A percentile compares a stretch with the other conserved stretches of the same genome.
Evolutionary conservation across 352 stramenopile genomes (phyloP).

Genomic region (Phytopythium sindhum): DNA sequence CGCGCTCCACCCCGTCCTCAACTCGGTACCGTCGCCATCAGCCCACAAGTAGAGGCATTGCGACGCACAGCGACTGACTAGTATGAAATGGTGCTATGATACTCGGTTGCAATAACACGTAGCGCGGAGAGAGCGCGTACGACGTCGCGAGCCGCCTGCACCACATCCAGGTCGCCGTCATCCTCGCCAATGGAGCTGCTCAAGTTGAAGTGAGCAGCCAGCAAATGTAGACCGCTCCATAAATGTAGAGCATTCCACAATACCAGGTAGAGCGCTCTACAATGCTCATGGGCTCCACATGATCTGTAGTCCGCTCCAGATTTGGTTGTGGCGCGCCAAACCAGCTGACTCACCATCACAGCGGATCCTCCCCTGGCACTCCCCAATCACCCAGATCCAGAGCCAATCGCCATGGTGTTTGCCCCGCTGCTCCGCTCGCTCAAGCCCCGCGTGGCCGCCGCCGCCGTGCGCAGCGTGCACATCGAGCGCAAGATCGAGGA

Average conservation of each 20-base stretch:
- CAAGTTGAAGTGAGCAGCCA: background rate
- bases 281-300: too few relatives aligned
- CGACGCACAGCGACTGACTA: background rate
- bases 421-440: constrained; percentile 1
- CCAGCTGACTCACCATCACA: background rate
- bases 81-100: too few relatives aligned
- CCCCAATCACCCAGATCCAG: background rate
- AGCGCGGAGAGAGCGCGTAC: constrained; percentile 30
- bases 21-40: constrained; percentile 7
- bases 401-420: constrained; percentile 1
- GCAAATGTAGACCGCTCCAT: background rate
- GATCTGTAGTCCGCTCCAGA: background rate
- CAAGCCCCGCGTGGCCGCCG: constrained; percentile 10
- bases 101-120: too few relatives aligned
- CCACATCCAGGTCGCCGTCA: constrained; percentile 25
- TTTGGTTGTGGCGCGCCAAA: background rate
- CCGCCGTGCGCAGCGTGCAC: constrained; percentile 59
- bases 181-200: constrained; percentile 5
- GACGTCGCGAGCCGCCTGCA: constrained; percentile 28
- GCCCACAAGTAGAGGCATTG: background rate
- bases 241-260: background rate
- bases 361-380: background rate
- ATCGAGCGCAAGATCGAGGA: constrained; percentile 82
- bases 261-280: background rate
- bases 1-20: constrained; percentile 14